Conservation (phyloP, 441 rosid species). For the Populus hybrid region DNA sequence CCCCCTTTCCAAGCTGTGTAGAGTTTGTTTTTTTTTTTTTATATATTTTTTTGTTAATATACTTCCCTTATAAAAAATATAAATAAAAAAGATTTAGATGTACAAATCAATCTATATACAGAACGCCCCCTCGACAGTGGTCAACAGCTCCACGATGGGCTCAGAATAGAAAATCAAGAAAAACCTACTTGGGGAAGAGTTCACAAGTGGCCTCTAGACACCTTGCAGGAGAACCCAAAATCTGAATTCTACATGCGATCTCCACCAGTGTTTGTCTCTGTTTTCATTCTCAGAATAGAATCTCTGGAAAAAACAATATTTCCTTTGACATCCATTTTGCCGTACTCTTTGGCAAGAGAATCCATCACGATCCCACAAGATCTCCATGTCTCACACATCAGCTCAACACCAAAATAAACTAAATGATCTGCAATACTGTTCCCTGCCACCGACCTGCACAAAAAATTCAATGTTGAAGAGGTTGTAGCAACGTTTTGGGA, state of each 20-base stretch:
- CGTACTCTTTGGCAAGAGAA: slow-evolving; percentile 32
- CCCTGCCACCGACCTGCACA: slow-evolving; percentile 72
- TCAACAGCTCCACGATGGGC: neutral
- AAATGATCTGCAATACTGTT: slow-evolving; percentile 80
- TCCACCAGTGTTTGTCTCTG: slow-evolving; percentile 16
- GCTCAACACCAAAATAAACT: slow-evolving; percentile 60
- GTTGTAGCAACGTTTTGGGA: neutral
- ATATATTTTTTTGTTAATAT: too few species aligned
- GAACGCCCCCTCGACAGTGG: neutral
- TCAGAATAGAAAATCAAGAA: neutral
- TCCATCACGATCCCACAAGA: slow-evolving; percentile 76
- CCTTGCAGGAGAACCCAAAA: neutral
- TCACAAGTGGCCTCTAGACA: neutral
- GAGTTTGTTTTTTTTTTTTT: too few species aligned
- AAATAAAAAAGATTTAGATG: neutral
- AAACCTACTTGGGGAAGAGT: neutral
- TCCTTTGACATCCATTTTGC: slow-evolving; percentile 57
- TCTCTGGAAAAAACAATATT: slow-evolving; percentile 54
- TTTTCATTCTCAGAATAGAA: slow-evolving; percentile 35
- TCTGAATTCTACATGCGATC: slow-evolving; percentile 12
- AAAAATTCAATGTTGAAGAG: neutral
- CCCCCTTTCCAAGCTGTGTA: too few species aligned
- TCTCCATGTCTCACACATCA: slow-evolving; percentile 52
- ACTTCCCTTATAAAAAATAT: too few species aligned
- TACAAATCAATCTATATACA: neutral